Conservation (phyloP, 495 filamentous ascomycete species). For the Penicillium crystallinum region DNA sequence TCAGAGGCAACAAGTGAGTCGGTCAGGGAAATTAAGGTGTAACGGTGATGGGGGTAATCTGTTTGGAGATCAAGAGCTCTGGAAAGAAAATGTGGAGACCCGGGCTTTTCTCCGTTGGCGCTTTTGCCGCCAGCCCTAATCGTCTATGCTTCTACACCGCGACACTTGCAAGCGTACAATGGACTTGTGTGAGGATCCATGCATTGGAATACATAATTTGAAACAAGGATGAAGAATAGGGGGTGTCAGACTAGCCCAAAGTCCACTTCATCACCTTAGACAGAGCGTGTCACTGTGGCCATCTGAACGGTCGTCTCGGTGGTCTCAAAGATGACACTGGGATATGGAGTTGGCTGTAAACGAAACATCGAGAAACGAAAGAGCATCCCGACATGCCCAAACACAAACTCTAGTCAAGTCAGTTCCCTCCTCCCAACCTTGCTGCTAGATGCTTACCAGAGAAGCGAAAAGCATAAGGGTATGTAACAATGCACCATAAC, state of each 20-base stretch:
- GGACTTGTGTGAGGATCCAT: not conserved
- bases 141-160: not conserved
- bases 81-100: slow-evolving; percentile 2
- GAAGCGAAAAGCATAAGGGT: no score
- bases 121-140: slow-evolving; percentile 7
- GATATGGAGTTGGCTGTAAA: not conserved
- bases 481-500: not conserved
- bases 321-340: not conserved
- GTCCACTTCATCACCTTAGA: not conserved
- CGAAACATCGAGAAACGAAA: not conserved
- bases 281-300: not conserved
- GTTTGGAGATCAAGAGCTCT: slow-evolving; percentile 1
- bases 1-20: not conserved
- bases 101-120: slow-evolving; percentile 2
- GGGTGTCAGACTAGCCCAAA: not conserved
- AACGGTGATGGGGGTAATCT: not conserved
- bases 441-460: no score
- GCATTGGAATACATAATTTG: not conserved
- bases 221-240: not conserved
- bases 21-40: not conserved
- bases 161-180: not conserved
- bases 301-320: not conserved
- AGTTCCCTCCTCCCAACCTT: not conserved
- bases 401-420: not conserved
- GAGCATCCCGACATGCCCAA: not conserved